phyloP scores from a whole-genome alignment of 257 asterid genomes.

The Solanum ossicruentum region DNA sequence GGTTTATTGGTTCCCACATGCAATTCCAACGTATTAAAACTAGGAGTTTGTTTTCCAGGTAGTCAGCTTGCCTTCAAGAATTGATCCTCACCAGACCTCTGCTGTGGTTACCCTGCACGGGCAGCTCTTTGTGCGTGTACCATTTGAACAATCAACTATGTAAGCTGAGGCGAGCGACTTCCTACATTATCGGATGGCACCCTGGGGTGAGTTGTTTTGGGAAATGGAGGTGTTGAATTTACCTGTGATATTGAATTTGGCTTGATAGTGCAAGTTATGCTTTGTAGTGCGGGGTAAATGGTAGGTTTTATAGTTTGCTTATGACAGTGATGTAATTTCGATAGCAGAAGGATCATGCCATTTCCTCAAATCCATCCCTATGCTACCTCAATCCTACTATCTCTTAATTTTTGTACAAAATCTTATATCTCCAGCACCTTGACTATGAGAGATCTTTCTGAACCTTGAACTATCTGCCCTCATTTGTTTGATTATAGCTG shows the following conservation, averaged over 20 bases:
- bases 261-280: not conserved
- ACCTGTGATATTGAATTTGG: not conserved
- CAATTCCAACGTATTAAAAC: not conserved
- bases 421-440: not conserved
- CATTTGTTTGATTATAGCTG: not conserved
- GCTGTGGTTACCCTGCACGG: slow-evolving; percentile 93
- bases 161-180: slow-evolving; percentile 1
- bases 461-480: not conserved
- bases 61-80: slow-evolving; percentile 75
- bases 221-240: not conserved
- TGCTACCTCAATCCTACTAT: not conserved
- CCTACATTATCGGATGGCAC: not conserved
- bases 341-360: not conserved
- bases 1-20: not conserved
- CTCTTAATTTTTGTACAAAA: not conserved
- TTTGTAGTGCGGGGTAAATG: not conserved
- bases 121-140: slow-evolving; percentile 86
- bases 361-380: not conserved
- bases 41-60: slow-evolving; percentile 32
- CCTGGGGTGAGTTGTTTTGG: not conserved
- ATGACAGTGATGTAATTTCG: not conserved
- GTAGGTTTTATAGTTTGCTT: not conserved
- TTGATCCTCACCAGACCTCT: slow-evolving; percentile 93
- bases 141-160: slow-evolving; percentile 60
- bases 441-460: not conserved